These are phyloP conservation scores for Diaporthe sp. DNA, from an alignment of 2,329 filamentous ascomycete genomes.

Conservation along the genomic window DNA sequence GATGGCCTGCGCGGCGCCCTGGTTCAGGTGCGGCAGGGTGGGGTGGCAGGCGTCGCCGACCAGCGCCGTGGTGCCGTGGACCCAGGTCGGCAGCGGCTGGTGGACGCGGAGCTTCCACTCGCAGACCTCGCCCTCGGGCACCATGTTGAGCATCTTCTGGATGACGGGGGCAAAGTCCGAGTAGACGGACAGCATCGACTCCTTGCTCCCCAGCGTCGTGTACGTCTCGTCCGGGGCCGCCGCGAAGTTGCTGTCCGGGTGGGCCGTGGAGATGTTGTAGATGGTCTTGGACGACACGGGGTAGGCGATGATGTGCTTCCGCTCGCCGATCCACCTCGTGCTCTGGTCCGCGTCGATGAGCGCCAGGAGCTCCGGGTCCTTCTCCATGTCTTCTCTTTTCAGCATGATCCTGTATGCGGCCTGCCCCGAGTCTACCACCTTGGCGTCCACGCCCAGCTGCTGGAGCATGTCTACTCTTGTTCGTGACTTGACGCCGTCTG, in stretches of 20 bases:
- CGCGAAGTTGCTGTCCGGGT: slow-evolving; percentile 72
- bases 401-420: slow-evolving; percentile 69
- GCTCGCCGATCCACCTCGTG: slow-evolving; percentile 76
- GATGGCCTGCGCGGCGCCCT: slow-evolving; percentile 76
- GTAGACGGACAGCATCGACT: slow-evolving; percentile 72
- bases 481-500: slow-evolving; percentile 68
- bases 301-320: slow-evolving; percentile 78
- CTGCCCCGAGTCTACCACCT: slow-evolving; percentile 63
- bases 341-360: slow-evolving; percentile 71
- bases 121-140: slow-evolving; percentile 74
- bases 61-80: slow-evolving; percentile 65
- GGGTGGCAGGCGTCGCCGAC: slow-evolving; percentile 74
- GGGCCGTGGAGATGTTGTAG: slow-evolving; percentile 76
- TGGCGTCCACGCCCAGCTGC: slow-evolving; percentile 53
- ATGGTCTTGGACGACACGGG: slow-evolving; percentile 73
- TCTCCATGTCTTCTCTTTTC: slow-evolving; percentile 57
- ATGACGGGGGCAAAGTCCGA: slow-evolving; percentile 73
- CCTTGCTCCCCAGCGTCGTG: slow-evolving; percentile 73
- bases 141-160: slow-evolving; percentile 71
- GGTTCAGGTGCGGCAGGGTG: slow-evolving; percentile 74
- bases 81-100: slow-evolving; percentile 74
- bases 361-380: slow-evolving; percentile 65
- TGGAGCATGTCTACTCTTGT: slow-evolving; percentile 58
- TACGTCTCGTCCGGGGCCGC: slow-evolving; percentile 65
- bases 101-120: slow-evolving; percentile 77